A percentile compares a stretch with the other conserved stretches of the same genome.
Evolutionary conservation across 1,284 basidiomycete genomes (phyloP).

Genomic region (Apiotrichum mycotoxinovorans): DNA sequence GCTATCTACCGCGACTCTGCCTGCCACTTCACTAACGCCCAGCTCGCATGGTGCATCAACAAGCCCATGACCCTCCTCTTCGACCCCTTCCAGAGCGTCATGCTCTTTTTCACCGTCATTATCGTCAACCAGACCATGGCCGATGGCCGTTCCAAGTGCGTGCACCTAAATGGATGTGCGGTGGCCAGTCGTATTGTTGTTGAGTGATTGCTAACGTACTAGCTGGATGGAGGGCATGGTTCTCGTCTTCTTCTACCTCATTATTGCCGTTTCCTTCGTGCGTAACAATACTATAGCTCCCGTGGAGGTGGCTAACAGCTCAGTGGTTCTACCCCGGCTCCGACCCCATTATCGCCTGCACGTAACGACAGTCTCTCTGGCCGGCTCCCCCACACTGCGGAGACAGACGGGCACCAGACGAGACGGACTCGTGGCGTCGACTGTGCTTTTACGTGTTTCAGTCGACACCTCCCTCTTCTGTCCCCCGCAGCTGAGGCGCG

Average conservation of each 20-base stretch:
- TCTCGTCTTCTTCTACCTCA: slow-evolving; percentile 54
- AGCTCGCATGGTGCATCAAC: slow-evolving; percentile 53
- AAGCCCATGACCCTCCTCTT: slow-evolving; percentile 53
- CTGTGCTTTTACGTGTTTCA: no score
- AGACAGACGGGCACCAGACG: no score
- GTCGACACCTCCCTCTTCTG: no score
- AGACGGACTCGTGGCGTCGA: no score
- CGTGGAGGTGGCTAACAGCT: neutral
- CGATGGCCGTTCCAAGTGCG: slow-evolving; percentile 55
- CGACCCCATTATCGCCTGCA: neutral
- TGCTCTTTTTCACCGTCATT: slow-evolving; percentile 62
- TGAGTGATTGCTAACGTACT: slow-evolving; percentile 16
- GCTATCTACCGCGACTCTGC: neutral
- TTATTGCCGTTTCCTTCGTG: slow-evolving; percentile 47
- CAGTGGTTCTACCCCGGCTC: slow-evolving; percentile 7
- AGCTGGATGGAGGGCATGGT: slow-evolving; percentile 55
- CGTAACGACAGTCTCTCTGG: no score
- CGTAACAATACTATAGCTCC: neutral
- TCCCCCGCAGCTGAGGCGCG: no score
- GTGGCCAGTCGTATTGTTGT: slow-evolving; percentile 48
- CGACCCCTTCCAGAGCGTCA: slow-evolving; percentile 51
- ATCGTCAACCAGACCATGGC: slow-evolving; percentile 76
- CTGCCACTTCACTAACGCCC: slow-evolving; percentile 43
- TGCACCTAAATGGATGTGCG: neutral
- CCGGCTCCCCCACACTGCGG: no score